A percentile compares a stretch with the other conserved stretches of the same genome.
Evolutionary conservation across 768 basidiomycete genomes (phyloP).

Genomic region (Cystofilobasidium macerans): DNA sequence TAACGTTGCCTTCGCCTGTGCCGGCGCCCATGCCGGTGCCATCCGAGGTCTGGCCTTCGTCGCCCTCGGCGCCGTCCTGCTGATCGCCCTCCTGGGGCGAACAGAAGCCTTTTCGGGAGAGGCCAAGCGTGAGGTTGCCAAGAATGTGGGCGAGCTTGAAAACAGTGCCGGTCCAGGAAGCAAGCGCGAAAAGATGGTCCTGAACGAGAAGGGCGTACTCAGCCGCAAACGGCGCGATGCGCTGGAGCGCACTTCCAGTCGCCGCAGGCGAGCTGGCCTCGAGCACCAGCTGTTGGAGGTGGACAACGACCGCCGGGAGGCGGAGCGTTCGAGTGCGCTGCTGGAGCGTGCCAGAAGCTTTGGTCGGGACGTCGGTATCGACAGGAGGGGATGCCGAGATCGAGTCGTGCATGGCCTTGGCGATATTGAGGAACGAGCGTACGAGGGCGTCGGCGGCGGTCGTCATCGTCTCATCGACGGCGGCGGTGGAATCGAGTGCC

Average conservation of each 20-base stretch:
- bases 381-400: slow-evolving; percentile 29
- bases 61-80: slow-evolving; percentile 36
- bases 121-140: slow-evolving; percentile 57
- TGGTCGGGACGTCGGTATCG: not conserved
- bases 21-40: slow-evolving; percentile 87
- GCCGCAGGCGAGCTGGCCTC: slow-evolving; percentile 32
- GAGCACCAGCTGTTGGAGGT: slow-evolving; percentile 42
- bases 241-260: slow-evolving; percentile 34
- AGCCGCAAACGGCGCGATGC: slow-evolving; percentile 62
- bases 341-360: not conserved
- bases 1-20: slow-evolving; percentile 70
- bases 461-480: not conserved
- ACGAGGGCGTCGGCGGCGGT: slow-evolving; percentile 40
- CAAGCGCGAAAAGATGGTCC: slow-evolving; percentile 49
- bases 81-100: slow-evolving; percentile 56
- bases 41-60: slow-evolving; percentile 43
- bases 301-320: slow-evolving; percentile 25
- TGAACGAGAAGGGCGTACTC: slow-evolving; percentile 51
- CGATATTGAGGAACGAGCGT: slow-evolving; percentile 52
- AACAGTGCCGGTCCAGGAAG: slow-evolving; percentile 59
- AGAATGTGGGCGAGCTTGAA: slow-evolving; percentile 77
- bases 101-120: slow-evolving; percentile 85
- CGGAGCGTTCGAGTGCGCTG: slow-evolving; percentile 10
- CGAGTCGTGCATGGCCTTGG: slow-evolving; percentile 49
- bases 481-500: slow-evolving; percentile 4